Evolutionary conservation across 495 filamentous ascomycete genomes (phyloP).

Genomic region (Lineolata rhizophorae): DNA sequence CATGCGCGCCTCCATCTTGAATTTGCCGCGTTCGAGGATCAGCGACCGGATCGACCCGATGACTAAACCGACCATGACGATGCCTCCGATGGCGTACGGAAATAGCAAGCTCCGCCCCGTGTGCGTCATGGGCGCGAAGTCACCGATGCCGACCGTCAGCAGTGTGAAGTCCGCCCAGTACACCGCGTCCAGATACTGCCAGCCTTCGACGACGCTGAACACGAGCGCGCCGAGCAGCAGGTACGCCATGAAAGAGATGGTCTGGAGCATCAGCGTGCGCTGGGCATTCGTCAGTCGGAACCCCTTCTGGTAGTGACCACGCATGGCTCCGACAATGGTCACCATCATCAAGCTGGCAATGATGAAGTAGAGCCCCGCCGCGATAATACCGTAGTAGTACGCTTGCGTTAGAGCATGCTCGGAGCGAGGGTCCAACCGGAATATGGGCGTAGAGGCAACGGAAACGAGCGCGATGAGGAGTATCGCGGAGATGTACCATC

Average conservation of each 20-base stretch:
- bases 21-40: conserved; percentile 54
- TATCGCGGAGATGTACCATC: conserved; percentile 45
- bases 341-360: conserved; percentile 46
- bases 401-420: conserved; percentile 42
- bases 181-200: conserved; percentile 56
- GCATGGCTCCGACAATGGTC: conserved; percentile 43
- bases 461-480: conserved; percentile 38
- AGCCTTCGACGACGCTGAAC: conserved; percentile 50
- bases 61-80: conserved; percentile 65
- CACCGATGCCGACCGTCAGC: conserved; percentile 58
- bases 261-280: conserved; percentile 74
- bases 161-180: conserved; percentile 75
- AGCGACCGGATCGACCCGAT: conserved; percentile 57
- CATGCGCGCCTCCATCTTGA: conserved; percentile 44
- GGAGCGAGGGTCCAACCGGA: conserved; percentile 22
- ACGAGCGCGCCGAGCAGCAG: conserved; percentile 51
- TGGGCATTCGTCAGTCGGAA: conserved; percentile 54
- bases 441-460: conserved; percentile 25
- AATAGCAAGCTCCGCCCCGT: conserved; percentile 47
- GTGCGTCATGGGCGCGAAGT: conserved; percentile 38
- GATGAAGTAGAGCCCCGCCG: conserved; percentile 54
- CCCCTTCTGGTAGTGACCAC: conserved; percentile 40
- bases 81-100: conserved; percentile 60
- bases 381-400: conserved; percentile 63
- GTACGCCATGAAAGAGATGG: conserved; percentile 56